A percentile compares a stretch with the other conserved stretches of the same genome.
Conservation (phyloP, 495 filamentous ascomycete genomes). For the Umbilicaria muhlenbergii region DNA sequence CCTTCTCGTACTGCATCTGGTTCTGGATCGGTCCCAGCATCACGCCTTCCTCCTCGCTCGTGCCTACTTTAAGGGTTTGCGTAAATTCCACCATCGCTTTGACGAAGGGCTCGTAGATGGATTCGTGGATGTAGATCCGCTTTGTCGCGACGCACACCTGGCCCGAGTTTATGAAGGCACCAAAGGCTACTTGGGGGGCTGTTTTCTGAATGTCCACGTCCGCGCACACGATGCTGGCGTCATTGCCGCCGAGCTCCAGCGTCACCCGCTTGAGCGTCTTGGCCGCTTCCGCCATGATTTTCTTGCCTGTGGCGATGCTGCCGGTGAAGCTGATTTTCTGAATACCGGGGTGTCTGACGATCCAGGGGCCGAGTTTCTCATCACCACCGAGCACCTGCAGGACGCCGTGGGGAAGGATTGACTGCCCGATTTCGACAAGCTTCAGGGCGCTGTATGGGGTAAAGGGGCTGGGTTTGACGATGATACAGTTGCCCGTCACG, state of each 20-base stretch:
- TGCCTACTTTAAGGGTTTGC: constrained; percentile 31
- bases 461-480: constrained; percentile 47
- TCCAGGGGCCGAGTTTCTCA: constrained; percentile 43
- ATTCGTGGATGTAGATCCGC: constrained; percentile 53
- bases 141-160: constrained; percentile 46
- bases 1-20: constrained; percentile 37
- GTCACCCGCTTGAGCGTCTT: constrained; percentile 47
- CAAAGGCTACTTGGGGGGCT: constrained; percentile 36
- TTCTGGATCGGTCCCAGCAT: constrained; percentile 46
- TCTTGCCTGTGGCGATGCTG: constrained; percentile 45
- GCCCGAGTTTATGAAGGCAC: constrained; percentile 44
- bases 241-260: constrained; percentile 51
- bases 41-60: constrained; percentile 24
- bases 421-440: constrained; percentile 41
- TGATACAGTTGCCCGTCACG: constrained; percentile 44
- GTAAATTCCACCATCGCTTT: constrained; percentile 37
- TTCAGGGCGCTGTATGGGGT: constrained; percentile 55
- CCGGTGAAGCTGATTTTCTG: constrained; percentile 59
- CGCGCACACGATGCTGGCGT: constrained; percentile 46
- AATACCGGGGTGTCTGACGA: constrained; percentile 42
- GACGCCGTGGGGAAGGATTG: constrained; percentile 49
- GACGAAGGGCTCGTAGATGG: constrained; percentile 47
- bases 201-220: constrained; percentile 49
- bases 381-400: constrained; percentile 52
- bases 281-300: constrained; percentile 42